Evolutionary conservation across 768 basidiomycete species (phyloP).

Genomic region (Suillus cothurnatus): DNA sequence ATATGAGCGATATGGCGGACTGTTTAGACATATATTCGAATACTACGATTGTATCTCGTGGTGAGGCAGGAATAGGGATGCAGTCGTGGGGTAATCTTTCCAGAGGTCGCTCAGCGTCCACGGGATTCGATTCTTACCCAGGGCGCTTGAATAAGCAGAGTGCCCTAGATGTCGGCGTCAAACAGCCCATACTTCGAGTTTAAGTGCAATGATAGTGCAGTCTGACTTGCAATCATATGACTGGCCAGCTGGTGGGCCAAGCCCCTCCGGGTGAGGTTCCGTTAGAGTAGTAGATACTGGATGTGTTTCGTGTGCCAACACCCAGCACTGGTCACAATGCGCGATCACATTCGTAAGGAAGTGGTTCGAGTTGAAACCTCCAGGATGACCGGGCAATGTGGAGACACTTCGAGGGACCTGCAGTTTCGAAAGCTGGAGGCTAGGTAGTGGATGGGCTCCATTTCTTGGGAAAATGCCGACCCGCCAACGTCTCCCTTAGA

Average conservation of each 20-base stretch:
- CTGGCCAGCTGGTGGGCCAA: not conserved
- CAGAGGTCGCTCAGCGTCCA: not conserved
- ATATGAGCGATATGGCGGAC: not conserved
- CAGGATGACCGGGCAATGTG: not conserved
- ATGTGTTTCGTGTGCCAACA: not conserved
- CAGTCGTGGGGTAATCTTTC: not conserved
- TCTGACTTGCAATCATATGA: not conserved
- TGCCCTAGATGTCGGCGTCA: not conserved
- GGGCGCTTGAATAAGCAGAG: not conserved
- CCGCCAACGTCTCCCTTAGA: not conserved
- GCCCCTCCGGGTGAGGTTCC: not conserved
- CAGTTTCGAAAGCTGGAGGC: not conserved
- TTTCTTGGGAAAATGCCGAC: not conserved
- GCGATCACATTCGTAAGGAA: not conserved
- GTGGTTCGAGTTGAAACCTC: not conserved
- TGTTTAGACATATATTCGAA: slow-evolving; percentile 7
- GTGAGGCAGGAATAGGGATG: not conserved
- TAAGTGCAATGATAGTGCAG: not conserved
- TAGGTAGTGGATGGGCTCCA: not conserved
- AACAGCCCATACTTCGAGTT: not conserved
- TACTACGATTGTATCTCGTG: slow-evolving; percentile 11
- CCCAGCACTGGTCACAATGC: not conserved
- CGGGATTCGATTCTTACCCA: not conserved
- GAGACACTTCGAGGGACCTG: not conserved
- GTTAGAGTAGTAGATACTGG: not conserved